phyloP scores from a whole-genome alignment of 108 stramenopile species.

The Stephanodiscus triporus region DNA sequence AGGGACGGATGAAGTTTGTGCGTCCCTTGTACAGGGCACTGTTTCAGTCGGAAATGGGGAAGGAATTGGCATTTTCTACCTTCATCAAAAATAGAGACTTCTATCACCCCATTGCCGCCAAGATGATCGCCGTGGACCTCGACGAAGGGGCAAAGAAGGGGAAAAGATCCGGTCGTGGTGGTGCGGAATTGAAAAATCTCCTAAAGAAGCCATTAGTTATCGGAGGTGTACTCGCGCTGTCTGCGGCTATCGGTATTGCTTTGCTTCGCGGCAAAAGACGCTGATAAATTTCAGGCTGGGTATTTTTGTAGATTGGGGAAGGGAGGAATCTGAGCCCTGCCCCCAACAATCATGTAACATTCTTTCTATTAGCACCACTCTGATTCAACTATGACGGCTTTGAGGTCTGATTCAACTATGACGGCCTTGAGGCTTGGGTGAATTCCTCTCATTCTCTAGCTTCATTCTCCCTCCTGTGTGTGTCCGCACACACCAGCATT shows the following conservation, averaged over 20 bases:
- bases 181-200: neutral
- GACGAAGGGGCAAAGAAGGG: constrained; percentile 4
- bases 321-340: no score
- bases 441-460: no score
- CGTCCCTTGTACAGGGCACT: constrained; percentile 91
- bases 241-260: constrained; percentile 18
- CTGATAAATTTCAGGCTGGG: neutral
- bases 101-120: constrained; percentile 95
- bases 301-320: no score
- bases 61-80: constrained; percentile 68
- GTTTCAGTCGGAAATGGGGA: constrained; percentile 68
- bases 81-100: constrained; percentile 84
- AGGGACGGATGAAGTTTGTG: constrained; percentile 99
- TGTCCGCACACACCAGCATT: no score
- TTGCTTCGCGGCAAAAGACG: constrained; percentile 24
- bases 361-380: no score
- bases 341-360: no score
- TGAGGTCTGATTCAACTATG: no score
- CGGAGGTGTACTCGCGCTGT: constrained; percentile 10
- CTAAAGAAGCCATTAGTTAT: constrained; percentile 5
- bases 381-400: no score
- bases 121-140: constrained; percentile 90
- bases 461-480: no score
- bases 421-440: no score
- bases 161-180: neutral